phyloP scores from a whole-genome alignment of 106 monocot species.

The Allium cepa region DNA sequence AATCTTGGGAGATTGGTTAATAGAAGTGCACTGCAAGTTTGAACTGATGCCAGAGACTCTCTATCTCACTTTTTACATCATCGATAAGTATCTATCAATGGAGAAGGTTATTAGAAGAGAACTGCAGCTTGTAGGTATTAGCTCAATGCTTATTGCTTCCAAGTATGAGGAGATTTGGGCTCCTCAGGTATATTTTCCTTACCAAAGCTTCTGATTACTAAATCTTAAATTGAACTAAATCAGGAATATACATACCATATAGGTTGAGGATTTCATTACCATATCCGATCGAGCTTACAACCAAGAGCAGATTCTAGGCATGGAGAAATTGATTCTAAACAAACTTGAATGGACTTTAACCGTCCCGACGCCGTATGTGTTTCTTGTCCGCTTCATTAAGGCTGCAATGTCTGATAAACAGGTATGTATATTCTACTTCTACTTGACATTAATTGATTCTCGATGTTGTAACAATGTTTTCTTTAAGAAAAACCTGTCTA shows the following conservation, averaged over 20 bases:
- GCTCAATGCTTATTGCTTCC: conserved; percentile 68
- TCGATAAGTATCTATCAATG: conserved; percentile 52
- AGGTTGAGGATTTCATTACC: conserved; percentile 59
- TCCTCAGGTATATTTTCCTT: conserved; percentile 31
- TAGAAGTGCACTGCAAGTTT: conserved; percentile 66
- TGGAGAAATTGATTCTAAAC: conserved; percentile 64
- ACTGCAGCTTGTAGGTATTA: conserved; percentile 66
- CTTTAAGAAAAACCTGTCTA: too few species aligned
- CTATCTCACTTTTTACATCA: conserved; percentile 47
- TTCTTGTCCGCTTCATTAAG: conserved; percentile 52
- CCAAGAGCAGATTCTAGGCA: conserved; percentile 39
- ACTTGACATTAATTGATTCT: not conserved
- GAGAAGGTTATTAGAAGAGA: conserved; percentile 34
- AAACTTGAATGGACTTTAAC: conserved; percentile 61
- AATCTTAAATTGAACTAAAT: too few species aligned
- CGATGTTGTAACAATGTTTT: too few species aligned
- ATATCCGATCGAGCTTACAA: conserved; percentile 56
- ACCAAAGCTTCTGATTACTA: too few species aligned
- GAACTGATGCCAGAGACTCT: conserved; percentile 67
- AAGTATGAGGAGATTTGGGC: conserved; percentile 86
- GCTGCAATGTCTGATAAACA: conserved; percentile 42
- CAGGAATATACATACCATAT: not conserved
- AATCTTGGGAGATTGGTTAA: conserved; percentile 64
- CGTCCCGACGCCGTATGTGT: conserved; percentile 61
- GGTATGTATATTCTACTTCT: conserved; percentile 15